Percentiles rank a stretch among this genome's conserved stretches.
These are phyloP conservation scores for Annulohypoxylon stygium DNA, from an alignment of 495 filamentous ascomycete genomes.

Conservation along the genomic window DNA sequence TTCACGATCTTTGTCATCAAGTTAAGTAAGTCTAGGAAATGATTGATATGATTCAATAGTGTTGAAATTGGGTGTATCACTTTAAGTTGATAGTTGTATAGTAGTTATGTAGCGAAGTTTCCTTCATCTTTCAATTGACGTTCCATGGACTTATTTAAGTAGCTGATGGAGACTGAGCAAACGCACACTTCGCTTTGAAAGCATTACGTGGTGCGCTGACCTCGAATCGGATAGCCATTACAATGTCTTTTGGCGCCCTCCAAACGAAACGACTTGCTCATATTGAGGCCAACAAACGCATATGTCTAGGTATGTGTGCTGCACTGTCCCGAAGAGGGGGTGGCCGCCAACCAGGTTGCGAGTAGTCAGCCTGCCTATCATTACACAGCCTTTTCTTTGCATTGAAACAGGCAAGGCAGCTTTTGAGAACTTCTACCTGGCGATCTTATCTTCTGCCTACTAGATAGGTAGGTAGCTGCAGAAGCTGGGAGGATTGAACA, in stretches of 20 bases:
- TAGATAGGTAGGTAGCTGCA: too few species aligned
- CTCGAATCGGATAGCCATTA: background rate
- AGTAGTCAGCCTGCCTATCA: background rate
- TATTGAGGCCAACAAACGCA: slow-evolving; percentile 9
- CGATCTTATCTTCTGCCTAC: background rate
- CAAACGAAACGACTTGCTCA: slow-evolving; percentile 26
- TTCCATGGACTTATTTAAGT: background rate
- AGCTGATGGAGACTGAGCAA: background rate
- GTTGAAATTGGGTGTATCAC: background rate
- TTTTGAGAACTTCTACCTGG: background rate
- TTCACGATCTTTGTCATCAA: slow-evolving; percentile 21
- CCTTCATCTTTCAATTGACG: background rate
- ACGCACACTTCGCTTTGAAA: background rate
- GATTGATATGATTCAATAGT: background rate
- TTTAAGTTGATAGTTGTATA: background rate
- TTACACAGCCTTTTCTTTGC: background rate
- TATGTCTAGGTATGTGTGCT: background rate
- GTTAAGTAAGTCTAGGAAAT: background rate
- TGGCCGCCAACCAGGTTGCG: slow-evolving; percentile 7
- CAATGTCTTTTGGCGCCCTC: background rate
- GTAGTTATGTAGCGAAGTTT: background rate
- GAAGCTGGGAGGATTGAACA: too few species aligned
- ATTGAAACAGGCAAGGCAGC: slow-evolving; percentile 25
- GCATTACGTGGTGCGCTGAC: background rate
- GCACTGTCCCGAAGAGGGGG: background rate